phyloP scores from a whole-genome alignment of 441 rosid genomes.

The Hura crepitans region DNA sequence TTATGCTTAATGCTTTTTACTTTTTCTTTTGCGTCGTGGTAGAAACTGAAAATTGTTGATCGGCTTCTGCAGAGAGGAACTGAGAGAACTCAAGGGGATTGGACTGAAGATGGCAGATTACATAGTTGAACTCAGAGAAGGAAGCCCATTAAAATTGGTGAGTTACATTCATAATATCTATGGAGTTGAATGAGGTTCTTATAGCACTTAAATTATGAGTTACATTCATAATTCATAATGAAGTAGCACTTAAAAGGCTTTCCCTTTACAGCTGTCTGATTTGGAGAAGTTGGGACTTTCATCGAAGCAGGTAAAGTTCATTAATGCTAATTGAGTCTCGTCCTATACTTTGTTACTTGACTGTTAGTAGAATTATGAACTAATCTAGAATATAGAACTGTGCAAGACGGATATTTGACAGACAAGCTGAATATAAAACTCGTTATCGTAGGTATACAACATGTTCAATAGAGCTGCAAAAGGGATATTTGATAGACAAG shows the following conservation, averaged over 20 bases:
- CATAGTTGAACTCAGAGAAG: slow-evolving; percentile 64
- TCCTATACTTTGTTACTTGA: background rate
- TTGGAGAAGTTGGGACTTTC: slow-evolving; percentile 83
- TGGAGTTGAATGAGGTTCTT: background rate
- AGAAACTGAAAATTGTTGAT: slow-evolving; percentile 26
- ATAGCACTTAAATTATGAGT: no score
- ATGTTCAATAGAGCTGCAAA: slow-evolving; percentile 57
- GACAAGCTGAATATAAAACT: no score
- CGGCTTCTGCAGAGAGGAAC: slow-evolving; percentile 59
- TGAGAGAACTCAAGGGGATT: slow-evolving; percentile 75
- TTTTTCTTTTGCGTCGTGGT: background rate
- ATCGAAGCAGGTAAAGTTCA: slow-evolving; percentile 49
- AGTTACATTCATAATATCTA: background rate
- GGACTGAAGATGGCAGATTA: slow-evolving; percentile 78
- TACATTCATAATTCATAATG: background rate
- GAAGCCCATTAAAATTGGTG: slow-evolving; percentile 65
- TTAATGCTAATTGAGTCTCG: background rate
- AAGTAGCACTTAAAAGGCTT: background rate
- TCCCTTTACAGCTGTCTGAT: slow-evolving; percentile 52
- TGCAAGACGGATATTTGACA: no score
- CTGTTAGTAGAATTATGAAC: background rate
- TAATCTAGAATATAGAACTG: slow-evolving; percentile 8
- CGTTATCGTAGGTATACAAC: slow-evolving; percentile 52
- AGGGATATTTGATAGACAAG: slow-evolving; percentile 40
- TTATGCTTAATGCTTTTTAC: background rate